These are phyloP conservation scores for Candida broadrunensis DNA, from an alignment of 805 yeast genomes.

Conservation along the genomic window DNA sequence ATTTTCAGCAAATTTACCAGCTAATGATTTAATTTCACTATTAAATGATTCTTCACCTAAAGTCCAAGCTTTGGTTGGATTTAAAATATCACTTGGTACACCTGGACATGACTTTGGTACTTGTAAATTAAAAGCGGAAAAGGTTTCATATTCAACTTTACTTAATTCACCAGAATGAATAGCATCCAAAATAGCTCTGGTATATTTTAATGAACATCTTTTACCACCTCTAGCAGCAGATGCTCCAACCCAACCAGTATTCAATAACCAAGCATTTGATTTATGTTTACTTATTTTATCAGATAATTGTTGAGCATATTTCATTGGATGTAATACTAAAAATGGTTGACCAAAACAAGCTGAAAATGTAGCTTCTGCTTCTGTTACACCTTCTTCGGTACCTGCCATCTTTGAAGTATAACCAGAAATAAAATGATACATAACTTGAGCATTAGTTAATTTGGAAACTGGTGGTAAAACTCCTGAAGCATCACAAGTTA, in stretches of 20 bases:
- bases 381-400: constrained; percentile 97
- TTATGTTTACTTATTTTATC: constrained; percentile 87
- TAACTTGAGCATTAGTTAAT: constrained; percentile 90
- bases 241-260: constrained; percentile 98
- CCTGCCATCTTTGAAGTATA: constrained; percentile 99
- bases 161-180: constrained; percentile 88
- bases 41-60: constrained; percentile 38
- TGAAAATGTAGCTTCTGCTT: constrained; percentile 96
- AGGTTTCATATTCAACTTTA: constrained; percentile 75
- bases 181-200: constrained; percentile 93
- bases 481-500: constrained; percentile 98
- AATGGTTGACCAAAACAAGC: constrained; percentile 99
- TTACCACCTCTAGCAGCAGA: constrained; percentile 91
- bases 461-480: constrained; percentile 96
- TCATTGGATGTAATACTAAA: constrained; percentile 97
- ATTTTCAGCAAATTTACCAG: constrained; percentile 77
- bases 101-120: constrained; percentile 79
- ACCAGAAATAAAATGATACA: constrained; percentile 98
- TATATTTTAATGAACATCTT: constrained; percentile 96
- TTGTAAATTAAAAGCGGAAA: constrained; percentile 82
- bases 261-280: constrained; percentile 93
- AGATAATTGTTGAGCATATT: constrained; percentile 92
- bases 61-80: constrained; percentile 83
- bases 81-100: constrained; percentile 81
- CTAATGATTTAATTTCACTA: constrained; percentile 56